Evolutionary conservation across 1,139 yeast genomes (phyloP), one percentile per base, ranked within the genome.

Genomic region (Zygosaccharomyces pseudobailii): DNA sequence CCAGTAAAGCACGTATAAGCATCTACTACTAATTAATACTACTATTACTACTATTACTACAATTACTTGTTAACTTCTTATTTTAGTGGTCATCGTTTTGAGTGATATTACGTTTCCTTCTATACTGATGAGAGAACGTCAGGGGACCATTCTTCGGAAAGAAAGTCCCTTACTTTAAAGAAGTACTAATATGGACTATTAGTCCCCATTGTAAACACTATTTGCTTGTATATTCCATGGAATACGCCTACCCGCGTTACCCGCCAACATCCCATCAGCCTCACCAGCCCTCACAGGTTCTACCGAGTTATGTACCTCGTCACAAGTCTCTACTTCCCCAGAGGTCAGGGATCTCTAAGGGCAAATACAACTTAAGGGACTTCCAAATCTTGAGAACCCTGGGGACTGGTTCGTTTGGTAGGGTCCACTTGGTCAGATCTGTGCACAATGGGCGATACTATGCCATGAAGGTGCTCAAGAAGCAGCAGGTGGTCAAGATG

Each of bases 361-460:
- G 96, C 45, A 89, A 89, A 66, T 89, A 89, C 68, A 77, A 89
- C 8, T 70, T 92, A 41, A 75, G 80, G 48, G 98, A 92, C 71
- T 92, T 92, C 68, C 94, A 87, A 62, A 87, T 92, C 52, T 81
- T 88, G 79, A 76, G 98, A 55, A 92, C 98, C 1, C 74, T 92
- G 51, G 98, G 98, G 22, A 92, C 98, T 0, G 98, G 98, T 7
- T 89, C 97, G 3, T 92, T 92, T 72, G 98, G 98, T 25, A 74
- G 98, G 49, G 98, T 92, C 42, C 98, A 92, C 68, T 73, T 92
- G 54, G 97, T 92, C 3, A 74, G 96, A 52, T 84, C 95, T 7
- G 87, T 89, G 43, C 98, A 92, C 69, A 92, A 92, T 70, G 92
- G 94, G 45, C 75, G 97, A 36, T 92, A 83, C 68, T 92, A 92